Conservation (phyloP, 257 asterid species). For the Solanum piurae region DNA sequence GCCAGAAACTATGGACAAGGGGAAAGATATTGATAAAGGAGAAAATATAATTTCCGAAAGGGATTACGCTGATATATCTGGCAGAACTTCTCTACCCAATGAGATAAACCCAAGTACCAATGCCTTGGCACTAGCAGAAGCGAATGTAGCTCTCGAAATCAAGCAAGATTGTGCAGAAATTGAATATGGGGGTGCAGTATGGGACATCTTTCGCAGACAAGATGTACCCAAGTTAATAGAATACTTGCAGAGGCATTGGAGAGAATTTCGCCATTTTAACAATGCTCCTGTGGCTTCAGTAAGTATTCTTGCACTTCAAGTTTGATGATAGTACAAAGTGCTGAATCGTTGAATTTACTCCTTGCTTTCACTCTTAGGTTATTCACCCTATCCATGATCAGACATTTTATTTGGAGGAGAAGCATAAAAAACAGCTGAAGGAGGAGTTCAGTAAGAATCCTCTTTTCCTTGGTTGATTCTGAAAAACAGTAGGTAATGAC, state of each 20-base stretch:
- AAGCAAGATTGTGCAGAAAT: neutral
- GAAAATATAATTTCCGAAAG: neutral
- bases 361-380: slow-evolving; percentile 16
- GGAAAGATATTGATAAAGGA: neutral
- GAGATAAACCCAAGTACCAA: neutral
- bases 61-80: neutral
- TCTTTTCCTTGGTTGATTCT: neutral
- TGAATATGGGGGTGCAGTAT: slow-evolving; percentile 28
- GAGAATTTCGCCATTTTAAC: slow-evolving; percentile 21
- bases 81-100: neutral
- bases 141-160: neutral
- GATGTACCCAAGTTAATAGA: slow-evolving; percentile 34
- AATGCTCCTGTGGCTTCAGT: slow-evolving; percentile 20
- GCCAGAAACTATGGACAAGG: neutral
- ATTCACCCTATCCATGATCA: slow-evolving; percentile 43
- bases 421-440: slow-evolving; percentile 30
- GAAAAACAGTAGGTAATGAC: neutral
- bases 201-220: slow-evolving; percentile 45
- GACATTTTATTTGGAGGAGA: slow-evolving; percentile 30
- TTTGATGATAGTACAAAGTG: neutral
- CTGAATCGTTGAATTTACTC: neutral
- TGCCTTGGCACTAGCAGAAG: neutral
- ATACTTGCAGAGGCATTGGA: slow-evolving; percentile 29
- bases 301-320: neutral
- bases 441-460: slow-evolving; percentile 24